phyloP scores from a whole-genome alignment of 768 basidiomycete species.

The Amanita pseudoporphyria region DNA sequence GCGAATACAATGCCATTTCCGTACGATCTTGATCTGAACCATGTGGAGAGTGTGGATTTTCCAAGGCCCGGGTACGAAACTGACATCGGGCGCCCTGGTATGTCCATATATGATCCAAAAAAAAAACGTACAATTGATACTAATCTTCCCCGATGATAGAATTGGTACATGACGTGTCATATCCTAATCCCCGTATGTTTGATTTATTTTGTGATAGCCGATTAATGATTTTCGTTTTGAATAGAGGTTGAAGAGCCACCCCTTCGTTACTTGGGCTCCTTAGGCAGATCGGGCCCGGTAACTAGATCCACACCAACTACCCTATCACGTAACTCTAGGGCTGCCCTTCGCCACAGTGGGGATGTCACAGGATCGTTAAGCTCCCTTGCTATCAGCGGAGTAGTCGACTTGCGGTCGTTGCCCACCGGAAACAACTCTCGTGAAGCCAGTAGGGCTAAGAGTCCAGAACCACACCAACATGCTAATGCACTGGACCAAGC shows the following conservation, averaged over 20 bases:
- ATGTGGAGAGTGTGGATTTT: not conserved
- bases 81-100: not conserved
- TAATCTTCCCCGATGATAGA: not conserved
- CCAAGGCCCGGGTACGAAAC: not conserved
- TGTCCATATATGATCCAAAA: not conserved
- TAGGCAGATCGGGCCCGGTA: not conserved
- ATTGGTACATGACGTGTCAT: not conserved
- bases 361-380: constrained; percentile 35
- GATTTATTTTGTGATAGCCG: too few relatives aligned
- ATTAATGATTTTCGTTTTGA: not conserved
- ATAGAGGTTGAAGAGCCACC: not conserved
- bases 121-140: not conserved
- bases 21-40: not conserved
- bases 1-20: constrained; percentile 1
- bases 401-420: constrained; percentile 9
- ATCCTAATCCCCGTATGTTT: not conserved
- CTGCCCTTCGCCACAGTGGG: constrained; percentile 18
- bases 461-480: not conserved
- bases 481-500: constrained; percentile 1
- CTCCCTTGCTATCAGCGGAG: constrained; percentile 23
- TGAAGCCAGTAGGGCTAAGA: constrained; percentile 1
- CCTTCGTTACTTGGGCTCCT: not conserved
- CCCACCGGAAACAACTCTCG: not conserved
- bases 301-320: not conserved
- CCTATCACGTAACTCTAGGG: not conserved